Conservation (phyloP, 345 rosid species). For the Gossypium turneri region DNA sequence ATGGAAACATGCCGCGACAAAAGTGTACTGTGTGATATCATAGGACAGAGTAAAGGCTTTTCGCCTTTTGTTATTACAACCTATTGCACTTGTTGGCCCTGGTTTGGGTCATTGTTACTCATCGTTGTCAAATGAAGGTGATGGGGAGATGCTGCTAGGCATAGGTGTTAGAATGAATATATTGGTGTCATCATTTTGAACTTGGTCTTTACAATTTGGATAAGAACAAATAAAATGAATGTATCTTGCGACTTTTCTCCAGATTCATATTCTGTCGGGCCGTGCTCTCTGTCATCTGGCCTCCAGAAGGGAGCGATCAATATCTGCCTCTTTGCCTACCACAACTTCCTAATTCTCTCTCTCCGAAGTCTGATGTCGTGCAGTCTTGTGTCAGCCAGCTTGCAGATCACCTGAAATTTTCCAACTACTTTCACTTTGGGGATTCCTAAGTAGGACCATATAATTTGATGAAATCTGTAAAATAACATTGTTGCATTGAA, state of each 20-base stretch:
- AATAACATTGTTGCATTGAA: conserved; percentile 12
- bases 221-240: neutral
- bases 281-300: conserved; percentile 49
- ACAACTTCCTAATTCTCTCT: conserved; percentile 54
- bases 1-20: neutral
- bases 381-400: conserved; percentile 49
- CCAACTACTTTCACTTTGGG: conserved; percentile 50
- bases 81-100: neutral
- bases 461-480: conserved; percentile 6
- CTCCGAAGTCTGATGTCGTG: conserved; percentile 48
- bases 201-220: neutral
- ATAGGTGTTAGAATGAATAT: neutral
- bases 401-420: conserved; percentile 58
- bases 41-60: neutral
- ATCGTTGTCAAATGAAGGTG: neutral
- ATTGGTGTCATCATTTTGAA: neutral
- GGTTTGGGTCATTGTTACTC: neutral
- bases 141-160: neutral
- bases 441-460: conserved; percentile 18
- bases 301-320: conserved; percentile 41
- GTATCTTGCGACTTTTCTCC: conserved; percentile 21
- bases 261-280: conserved; percentile 91
- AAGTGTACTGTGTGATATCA: neutral
- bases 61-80: neutral
- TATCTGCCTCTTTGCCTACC: conserved; percentile 81